A percentile compares a stretch with the other conserved stretches of the same genome.
phyloP scores from a whole-genome alignment of 108 stramenopile species.

The Schizochytrium sp. region DNA sequence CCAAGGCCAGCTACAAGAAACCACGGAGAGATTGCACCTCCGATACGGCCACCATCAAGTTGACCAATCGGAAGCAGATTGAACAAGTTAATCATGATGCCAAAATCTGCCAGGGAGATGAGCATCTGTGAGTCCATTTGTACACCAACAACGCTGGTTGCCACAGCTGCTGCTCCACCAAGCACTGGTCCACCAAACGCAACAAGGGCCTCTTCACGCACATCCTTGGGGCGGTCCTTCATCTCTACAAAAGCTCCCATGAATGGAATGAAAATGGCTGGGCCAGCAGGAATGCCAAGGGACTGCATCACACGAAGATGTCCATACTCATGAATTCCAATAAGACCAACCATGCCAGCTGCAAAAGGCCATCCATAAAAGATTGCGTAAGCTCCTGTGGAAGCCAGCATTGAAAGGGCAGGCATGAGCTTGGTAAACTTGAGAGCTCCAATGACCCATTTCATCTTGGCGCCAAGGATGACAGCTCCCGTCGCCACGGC shows the following conservation, averaged over 20 bases:
- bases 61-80: slow-evolving; percentile 88
- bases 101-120: slow-evolving; percentile 91
- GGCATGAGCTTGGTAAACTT: slow-evolving; percentile 90
- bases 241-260: slow-evolving; percentile 91
- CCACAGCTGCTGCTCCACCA: slow-evolving; percentile 85
- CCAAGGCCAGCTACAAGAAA: slow-evolving; percentile 84
- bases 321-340: slow-evolving; percentile 87
- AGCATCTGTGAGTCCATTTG: slow-evolving; percentile 83
- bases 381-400: slow-evolving; percentile 85
- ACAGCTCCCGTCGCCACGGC: neutral
- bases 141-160: slow-evolving; percentile 80
- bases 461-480: slow-evolving; percentile 81
- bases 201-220: slow-evolving; percentile 87
- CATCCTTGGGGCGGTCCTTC: slow-evolving; percentile 84
- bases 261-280: slow-evolving; percentile 92
- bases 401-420: slow-evolving; percentile 86
- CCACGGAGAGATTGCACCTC: slow-evolving; percentile 84
- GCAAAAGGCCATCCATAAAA: slow-evolving; percentile 91
- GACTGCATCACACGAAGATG: slow-evolving; percentile 84
- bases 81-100: slow-evolving; percentile 95
- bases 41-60: slow-evolving; percentile 92
- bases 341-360: slow-evolving; percentile 88
- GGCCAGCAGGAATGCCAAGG: slow-evolving; percentile 85
- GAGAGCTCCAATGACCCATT: slow-evolving; percentile 87
- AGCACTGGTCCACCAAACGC: slow-evolving; percentile 89